phyloP scores from a whole-genome alignment of 2,329 filamentous ascomycete species.

The Orbilia blumenaviensis region DNA sequence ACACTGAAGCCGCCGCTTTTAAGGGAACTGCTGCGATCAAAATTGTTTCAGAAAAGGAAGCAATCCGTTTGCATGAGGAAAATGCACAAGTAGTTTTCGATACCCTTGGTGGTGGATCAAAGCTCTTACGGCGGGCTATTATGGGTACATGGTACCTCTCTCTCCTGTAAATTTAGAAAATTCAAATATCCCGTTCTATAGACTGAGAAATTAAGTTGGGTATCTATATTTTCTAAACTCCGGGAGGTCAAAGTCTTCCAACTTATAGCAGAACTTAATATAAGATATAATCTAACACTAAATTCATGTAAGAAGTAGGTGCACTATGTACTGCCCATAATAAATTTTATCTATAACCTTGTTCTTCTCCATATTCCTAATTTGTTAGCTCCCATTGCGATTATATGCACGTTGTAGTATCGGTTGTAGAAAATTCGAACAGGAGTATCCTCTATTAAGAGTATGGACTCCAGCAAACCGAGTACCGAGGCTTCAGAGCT shows the following conservation, averaged over 20 bases:
- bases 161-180: not conserved
- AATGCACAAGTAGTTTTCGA: slow-evolving; percentile 18
- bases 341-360: too few relatives aligned
- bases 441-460: too few relatives aligned
- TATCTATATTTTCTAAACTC: too few relatives aligned
- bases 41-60: slow-evolving; percentile 26
- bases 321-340: too few relatives aligned
- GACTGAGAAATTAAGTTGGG: too few relatives aligned
- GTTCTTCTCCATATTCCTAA: too few relatives aligned
- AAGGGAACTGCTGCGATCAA: slow-evolving; percentile 42
- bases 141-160: slow-evolving; percentile 11
- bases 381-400: not conserved
- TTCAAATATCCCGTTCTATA: too few relatives aligned
- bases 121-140: slow-evolving; percentile 4
- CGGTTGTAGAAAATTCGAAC: too few relatives aligned
- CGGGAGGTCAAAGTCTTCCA: too few relatives aligned
- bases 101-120: slow-evolving; percentile 10
- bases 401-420: not conserved
- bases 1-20: slow-evolving; percentile 35
- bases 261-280: too few relatives aligned
- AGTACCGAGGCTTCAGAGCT: not conserved
- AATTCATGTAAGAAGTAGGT: too few relatives aligned
- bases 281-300: too few relatives aligned
- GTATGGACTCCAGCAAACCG: not conserved
- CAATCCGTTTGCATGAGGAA: slow-evolving; percentile 34